Evolutionary conservation across 345 rosid species (phyloP), one percentile per base, ranked within the genome.

Genomic region (Alliaria petiolata): DNA sequence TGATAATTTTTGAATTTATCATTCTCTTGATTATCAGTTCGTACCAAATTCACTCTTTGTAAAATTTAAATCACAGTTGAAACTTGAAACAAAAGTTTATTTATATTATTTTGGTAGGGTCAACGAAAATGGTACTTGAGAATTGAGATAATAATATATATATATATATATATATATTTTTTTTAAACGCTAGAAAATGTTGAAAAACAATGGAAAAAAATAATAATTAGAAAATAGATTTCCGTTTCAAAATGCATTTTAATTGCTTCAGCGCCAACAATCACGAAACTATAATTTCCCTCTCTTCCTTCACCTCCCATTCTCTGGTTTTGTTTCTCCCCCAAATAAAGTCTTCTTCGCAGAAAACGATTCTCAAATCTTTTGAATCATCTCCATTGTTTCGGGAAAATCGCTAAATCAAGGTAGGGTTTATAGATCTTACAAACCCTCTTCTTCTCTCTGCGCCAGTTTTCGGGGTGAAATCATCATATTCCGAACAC

Each of bases 281-380:
- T 31, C 38, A 66, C 28, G 12, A 52, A 66, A 3, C 50, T 65
- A 65, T 67, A 17, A 19, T 19, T 55, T 33, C 53, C 55, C 55
- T 44, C 45, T 43, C 72, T 31, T 42, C 64, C 55, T 43, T 55
- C 7, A 68, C 55, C 65, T 33, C 45, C 5, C 55, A 57, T 56
- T 45, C 44, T 67, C 62, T 52, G 31, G 14, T 2, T 53, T 1
- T 9, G 50, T 58, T 65, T 65, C 58, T 36, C 30, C 15, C 17
- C 16, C 12, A 31, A 22, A 60, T 8, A 3, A 17, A 2, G 30
- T 20, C 26, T n/a, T 30, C 54, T 50, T n/a, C 44, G 0, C 19
- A 4, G 13, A 45, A 17, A 19, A 1, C 7, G 22, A 16, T 66
- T 11, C 70, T 66, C 61, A 39, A 52, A 26, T 20, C 42, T 45